A percentile compares a stretch with the other conserved stretches of the same genome.
Conservation (phyloP, 805 yeast species). For the Kuraishia cidri region DNA sequence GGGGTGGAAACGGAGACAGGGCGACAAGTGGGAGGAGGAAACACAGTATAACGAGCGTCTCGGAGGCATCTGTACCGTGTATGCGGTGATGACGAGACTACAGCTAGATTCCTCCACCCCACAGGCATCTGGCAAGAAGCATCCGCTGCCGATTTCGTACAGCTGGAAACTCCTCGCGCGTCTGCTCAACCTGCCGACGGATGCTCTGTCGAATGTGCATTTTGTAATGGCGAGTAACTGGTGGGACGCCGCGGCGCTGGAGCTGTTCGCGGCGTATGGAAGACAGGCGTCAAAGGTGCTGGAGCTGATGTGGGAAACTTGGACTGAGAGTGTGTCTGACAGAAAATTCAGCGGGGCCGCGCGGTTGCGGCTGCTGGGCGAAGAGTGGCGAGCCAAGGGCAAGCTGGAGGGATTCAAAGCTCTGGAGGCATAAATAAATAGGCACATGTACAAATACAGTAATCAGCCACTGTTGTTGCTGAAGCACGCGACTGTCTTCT, state of each 20-base stretch:
- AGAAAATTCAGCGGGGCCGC: constrained; percentile 68
- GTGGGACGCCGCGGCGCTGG: constrained; percentile 81
- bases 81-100: constrained; percentile 62
- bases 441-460: too few relatives aligned
- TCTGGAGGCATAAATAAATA: constrained; percentile 21
- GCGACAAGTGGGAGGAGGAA: constrained; percentile 47
- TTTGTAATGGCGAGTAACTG: constrained; percentile 67
- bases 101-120: constrained; percentile 14
- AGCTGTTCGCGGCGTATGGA: constrained; percentile 52
- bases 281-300: constrained; percentile 62
- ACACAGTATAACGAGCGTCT: constrained; percentile 76
- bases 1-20: constrained; percentile 73
- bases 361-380: constrained; percentile 67
- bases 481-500: too few relatives aligned
- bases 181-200: constrained; percentile 44
- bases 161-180: constrained; percentile 75
- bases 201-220: constrained; percentile 55
- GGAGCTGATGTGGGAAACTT: constrained; percentile 29
- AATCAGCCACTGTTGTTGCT: too few relatives aligned
- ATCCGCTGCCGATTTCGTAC: constrained; percentile 48
- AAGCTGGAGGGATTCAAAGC: constrained; percentile 32
- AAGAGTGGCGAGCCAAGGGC: constrained; percentile 57
- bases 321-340: constrained; percentile 45
- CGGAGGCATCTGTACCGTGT: constrained; percentile 78
- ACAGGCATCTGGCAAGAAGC: constrained; percentile 16